Evolutionary conservation across 768 basidiomycete genomes (phyloP).

Genomic region (Hericium coralloides): DNA sequence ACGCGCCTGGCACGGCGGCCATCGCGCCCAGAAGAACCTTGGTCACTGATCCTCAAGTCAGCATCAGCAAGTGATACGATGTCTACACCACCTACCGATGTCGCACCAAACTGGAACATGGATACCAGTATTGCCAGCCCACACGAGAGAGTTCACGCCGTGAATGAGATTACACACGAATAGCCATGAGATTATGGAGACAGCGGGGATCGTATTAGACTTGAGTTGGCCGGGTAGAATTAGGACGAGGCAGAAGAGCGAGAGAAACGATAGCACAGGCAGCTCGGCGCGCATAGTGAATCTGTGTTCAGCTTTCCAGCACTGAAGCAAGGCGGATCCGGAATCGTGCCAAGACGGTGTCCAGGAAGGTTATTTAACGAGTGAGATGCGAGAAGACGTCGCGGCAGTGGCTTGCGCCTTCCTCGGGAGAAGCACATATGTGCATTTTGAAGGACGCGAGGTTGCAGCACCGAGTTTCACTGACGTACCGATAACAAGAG

Average conservation of each 20-base stretch:
- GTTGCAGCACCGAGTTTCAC: not conserved
- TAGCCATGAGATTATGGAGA: conserved; percentile 16
- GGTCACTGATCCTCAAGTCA: conserved; percentile 7
- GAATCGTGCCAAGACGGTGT: too few relatives aligned
- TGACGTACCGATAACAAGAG: not conserved
- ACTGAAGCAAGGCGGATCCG: not conserved
- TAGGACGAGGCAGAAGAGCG: conserved; percentile 2
- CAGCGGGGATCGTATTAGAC: conserved; percentile 8
- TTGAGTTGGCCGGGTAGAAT: conserved; percentile 12
- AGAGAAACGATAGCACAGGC: conserved; percentile 11
- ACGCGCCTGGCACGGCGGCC: conserved; percentile 11
- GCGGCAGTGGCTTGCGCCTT: not conserved
- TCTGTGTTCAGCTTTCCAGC: not conserved
- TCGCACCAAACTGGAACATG: conserved; percentile 29
- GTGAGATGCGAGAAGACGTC: not conserved
- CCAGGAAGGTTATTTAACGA: not conserved
- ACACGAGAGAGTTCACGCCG: conserved; percentile 24
- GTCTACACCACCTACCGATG: conserved; percentile 22
- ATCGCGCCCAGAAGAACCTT: conserved; percentile 12
- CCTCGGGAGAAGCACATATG: not conserved
- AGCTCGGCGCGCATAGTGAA: conserved; percentile 10
- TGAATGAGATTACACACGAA: conserved; percentile 18
- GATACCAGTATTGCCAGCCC: conserved; percentile 22
- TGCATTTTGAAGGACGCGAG: not conserved
- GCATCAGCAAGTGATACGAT: not conserved